Evolutionary conservation across 2,329 filamentous ascomycete species (phyloP), one percentile per base, ranked within the genome.

Genomic region (Phialocephala sp.): DNA sequence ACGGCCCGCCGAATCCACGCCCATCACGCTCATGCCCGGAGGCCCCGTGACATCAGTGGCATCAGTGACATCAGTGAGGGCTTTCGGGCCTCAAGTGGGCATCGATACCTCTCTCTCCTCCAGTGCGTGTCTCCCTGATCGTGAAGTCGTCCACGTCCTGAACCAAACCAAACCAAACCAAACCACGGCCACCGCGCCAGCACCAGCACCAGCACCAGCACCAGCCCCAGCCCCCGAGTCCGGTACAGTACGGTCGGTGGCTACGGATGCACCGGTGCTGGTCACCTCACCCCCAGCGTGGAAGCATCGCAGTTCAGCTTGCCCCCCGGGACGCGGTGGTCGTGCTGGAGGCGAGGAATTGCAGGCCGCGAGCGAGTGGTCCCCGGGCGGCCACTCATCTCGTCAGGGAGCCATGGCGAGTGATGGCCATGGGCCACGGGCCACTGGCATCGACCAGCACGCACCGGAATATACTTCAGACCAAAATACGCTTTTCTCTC

Each of bases 111-210:
- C 27, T 32, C 43, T 62, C 54, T 9, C 43, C 36, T 61, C 22
- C 60, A 47, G 52, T 36, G 60, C 9, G 50, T 37, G 18, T 18
- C 11, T 50, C 20, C 45, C 20, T 50, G 45, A 22, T 27, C 15
- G 11, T 18, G 59, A 52, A 39, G 50, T 36, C 39, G 37, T 47
- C 35, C 24, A 22, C 18, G 20, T 37, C 59, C 35, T 54, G 45
- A 61, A 27, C 59, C 59, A 61, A 32, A 35, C 6, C 47, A 55
- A 61, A 27, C 59, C 59, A 61, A 61, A 27, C 59, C 59, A 61
- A 32, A 35, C 6, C 47, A 55, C 14, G 39, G 24, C 24, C 32
- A 39, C 35, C 15, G 20, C 22, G 32, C 11, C 12, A 43, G 35
- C 22, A 14, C 18, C 35, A 27, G 39, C 18, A 20, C 15, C n/a